phyloP scores from a whole-genome alignment of 78 protist genomes.

The Dictyostelium firmibasis region DNA sequence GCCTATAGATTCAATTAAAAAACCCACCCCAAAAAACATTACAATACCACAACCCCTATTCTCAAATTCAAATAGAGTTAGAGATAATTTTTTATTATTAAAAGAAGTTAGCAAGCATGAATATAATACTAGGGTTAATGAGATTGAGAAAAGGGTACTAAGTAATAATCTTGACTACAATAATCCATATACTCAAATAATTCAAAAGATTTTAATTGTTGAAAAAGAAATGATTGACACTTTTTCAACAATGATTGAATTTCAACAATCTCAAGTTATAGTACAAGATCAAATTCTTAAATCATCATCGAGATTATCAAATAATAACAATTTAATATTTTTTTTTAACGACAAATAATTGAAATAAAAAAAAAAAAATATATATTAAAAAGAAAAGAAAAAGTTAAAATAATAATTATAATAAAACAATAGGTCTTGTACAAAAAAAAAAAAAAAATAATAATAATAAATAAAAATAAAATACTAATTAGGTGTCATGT shows the following conservation, averaged over 20 bases:
- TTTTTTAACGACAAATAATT: neutral
- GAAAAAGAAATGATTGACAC: neutral
- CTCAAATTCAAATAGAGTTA: neutral
- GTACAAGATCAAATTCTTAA: neutral
- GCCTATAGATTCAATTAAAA: neutral
- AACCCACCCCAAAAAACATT: neutral
- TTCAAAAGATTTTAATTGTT: neutral
- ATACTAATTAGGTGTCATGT: neutral
- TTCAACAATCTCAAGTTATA: neutral
- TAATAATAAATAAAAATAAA: no score
- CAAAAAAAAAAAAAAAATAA: no score
- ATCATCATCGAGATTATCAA: neutral
- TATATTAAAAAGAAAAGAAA: no score
- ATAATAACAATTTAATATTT: neutral
- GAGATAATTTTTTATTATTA: neutral
- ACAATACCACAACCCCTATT: neutral
- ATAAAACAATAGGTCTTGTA: no score
- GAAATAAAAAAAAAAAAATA: neutral
- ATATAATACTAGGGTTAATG: neutral
- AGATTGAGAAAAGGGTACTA: neutral
- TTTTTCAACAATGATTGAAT: neutral
- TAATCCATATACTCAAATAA: neutral
- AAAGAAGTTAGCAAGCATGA: neutral
- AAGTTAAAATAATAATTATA: no score
- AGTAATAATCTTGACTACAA: neutral